Conservation (phyloP, 1,139 yeast species). For the Hyphopichia burtonii region DNA sequence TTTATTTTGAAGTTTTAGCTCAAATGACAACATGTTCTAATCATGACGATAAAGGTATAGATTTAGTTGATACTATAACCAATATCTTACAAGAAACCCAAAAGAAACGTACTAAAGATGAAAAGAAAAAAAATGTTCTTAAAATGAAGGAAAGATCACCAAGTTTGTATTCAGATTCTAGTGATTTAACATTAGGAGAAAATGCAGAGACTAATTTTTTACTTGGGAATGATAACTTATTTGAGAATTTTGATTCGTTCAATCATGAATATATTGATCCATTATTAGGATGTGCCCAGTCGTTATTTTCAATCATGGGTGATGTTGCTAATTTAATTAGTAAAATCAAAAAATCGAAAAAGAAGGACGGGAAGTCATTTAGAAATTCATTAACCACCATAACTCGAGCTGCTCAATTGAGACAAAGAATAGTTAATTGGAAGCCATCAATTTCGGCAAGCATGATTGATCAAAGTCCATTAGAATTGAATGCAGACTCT, state of each 20-base stretch:
- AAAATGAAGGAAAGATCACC: constrained; percentile 16
- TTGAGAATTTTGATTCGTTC: constrained; percentile 31
- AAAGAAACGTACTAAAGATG: constrained; percentile 7
- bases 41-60: constrained; percentile 46
- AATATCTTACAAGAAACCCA: constrained; percentile 19
- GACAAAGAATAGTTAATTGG: constrained; percentile 55
- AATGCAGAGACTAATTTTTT: constrained; percentile 8
- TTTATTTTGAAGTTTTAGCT: constrained; percentile 64
- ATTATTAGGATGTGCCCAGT: constrained; percentile 63
- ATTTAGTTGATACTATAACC: constrained; percentile 42
- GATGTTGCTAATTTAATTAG: constrained; percentile 57
- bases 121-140: constrained; percentile 5
- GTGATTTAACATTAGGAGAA: constrained; percentile 18
- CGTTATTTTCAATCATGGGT: constrained; percentile 62
- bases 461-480: constrained; percentile 27
- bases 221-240: constrained; percentile 19
- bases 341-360: constrained; percentile 38
- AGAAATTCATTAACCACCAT: constrained; percentile 48
- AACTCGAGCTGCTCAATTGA: constrained; percentile 54
- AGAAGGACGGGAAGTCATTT: constrained; percentile 9
- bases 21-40: constrained; percentile 56
- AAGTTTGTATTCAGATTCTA: constrained; percentile 23
- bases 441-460: constrained; percentile 43
- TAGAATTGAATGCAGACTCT: constrained; percentile 18
- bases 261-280: constrained; percentile 55